phyloP scores from a whole-genome alignment of 1,284 basidiomycete genomes.

The Boletellus sp. region DNA sequence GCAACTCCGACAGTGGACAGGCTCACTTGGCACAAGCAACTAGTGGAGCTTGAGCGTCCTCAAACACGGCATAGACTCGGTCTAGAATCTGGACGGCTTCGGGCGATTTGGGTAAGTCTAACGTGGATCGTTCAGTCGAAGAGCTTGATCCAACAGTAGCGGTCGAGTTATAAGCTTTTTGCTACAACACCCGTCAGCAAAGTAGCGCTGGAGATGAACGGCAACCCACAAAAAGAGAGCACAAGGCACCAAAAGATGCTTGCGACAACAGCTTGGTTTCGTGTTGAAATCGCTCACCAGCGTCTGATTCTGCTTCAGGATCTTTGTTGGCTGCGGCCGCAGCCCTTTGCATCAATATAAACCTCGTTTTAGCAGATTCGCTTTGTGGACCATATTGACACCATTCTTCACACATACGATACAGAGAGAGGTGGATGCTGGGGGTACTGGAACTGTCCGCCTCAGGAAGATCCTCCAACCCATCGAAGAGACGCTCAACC shows the following conservation, averaged over 20 bases:
- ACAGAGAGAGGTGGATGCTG: slow-evolving; percentile 77
- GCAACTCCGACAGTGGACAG: not conserved
- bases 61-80: slow-evolving; percentile 62
- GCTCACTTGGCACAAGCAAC: slow-evolving; percentile 62
- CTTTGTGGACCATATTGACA: slow-evolving; percentile 81
- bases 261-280: slow-evolving; percentile 73
- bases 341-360: slow-evolving; percentile 71
- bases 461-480: slow-evolving; percentile 66
- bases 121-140: slow-evolving; percentile 51
- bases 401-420: slow-evolving; percentile 91
- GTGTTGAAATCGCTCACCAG: slow-evolving; percentile 66
- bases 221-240: slow-evolving; percentile 76
- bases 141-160: slow-evolving; percentile 53
- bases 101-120: slow-evolving; percentile 52
- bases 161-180: slow-evolving; percentile 70
- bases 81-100: slow-evolving; percentile 55
- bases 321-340: slow-evolving; percentile 54
- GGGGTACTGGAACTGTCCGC: slow-evolving; percentile 76
- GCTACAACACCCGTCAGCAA: slow-evolving; percentile 38
- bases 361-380: slow-evolving; percentile 70
- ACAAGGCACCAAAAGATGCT: slow-evolving; percentile 78
- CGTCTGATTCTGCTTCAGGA: slow-evolving; percentile 45
- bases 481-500: slow-evolving; percentile 83
- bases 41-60: slow-evolving; percentile 50
- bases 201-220: not conserved